These are phyloP conservation scores for Chaetoscypha palmicola DNA, from an alignment of 2,329 filamentous ascomycete genomes.

Conservation along the genomic window DNA sequence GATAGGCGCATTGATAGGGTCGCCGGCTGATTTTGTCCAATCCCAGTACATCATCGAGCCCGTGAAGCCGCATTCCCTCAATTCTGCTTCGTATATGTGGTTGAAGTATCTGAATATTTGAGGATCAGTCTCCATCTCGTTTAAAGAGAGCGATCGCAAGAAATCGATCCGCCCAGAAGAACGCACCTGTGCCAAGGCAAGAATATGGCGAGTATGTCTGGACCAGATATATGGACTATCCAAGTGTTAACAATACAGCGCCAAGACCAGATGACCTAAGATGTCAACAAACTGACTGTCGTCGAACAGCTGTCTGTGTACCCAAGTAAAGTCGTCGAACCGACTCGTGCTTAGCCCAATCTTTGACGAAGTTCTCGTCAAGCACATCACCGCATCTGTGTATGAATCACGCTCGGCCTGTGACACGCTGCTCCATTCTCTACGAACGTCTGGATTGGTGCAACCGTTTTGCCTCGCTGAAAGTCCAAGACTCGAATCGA, in stretches of 20 bases:
- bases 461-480: constrained; percentile 1
- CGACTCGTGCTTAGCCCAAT: constrained; percentile 3
- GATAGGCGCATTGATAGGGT: constrained; percentile 3
- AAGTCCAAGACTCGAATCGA: neutral
- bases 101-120: neutral
- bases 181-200: constrained; percentile 35
- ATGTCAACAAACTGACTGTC: neutral
- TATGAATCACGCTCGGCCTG: constrained; percentile 9
- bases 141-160: neutral
- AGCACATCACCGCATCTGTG: constrained; percentile 7
- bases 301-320: constrained; percentile 4
- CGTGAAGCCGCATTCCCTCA: constrained; percentile 14
- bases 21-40: neutral
- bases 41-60: constrained; percentile 8
- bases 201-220: constrained; percentile 23
- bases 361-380: constrained; percentile 4
- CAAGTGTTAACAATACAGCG: too few relatives aligned
- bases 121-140: neutral
- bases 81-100: constrained; percentile 28
- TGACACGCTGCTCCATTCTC: constrained; percentile 8
- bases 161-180: too few relatives aligned
- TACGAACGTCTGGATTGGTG: constrained; percentile 6
- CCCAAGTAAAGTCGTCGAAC: constrained; percentile 10
- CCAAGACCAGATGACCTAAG: too few relatives aligned
- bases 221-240: constrained; percentile 1